Evolutionary conservation across 2,329 filamentous ascomycete species (phyloP).

Genomic region (Capronia coronata): DNA sequence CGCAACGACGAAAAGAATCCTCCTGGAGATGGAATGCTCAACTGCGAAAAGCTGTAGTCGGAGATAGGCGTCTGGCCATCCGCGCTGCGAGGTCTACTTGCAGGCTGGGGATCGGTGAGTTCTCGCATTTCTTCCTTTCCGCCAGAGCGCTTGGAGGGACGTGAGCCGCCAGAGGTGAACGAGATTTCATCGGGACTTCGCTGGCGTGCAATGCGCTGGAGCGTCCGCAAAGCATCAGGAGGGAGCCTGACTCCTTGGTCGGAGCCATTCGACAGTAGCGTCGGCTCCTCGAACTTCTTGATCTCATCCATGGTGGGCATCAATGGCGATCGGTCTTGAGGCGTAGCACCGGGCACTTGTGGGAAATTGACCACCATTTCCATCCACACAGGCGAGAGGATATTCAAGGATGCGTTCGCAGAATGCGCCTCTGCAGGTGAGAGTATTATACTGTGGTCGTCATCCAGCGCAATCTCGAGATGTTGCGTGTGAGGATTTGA

Average conservation of each 20-base stretch:
- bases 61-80: slow-evolving; percentile 47
- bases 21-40: slow-evolving; percentile 85
- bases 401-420: slow-evolving; percentile 9
- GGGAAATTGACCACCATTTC: slow-evolving; percentile 39
- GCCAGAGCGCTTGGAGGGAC: slow-evolving; percentile 29
- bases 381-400: slow-evolving; percentile 51
- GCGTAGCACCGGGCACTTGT: slow-evolving; percentile 32
- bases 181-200: slow-evolving; percentile 38
- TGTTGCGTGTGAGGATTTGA: slow-evolving; percentile 8
- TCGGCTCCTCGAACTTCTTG: slow-evolving; percentile 14
- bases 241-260: slow-evolving; percentile 63
- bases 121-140: slow-evolving; percentile 60
- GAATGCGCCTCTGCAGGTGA: slow-evolving; percentile 26
- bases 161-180: slow-evolving; percentile 31
- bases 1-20: slow-evolving; percentile 86
- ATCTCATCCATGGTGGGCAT: slow-evolving; percentile 21
- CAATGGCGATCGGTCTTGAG: slow-evolving; percentile 26
- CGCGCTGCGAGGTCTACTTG: slow-evolving; percentile 38
- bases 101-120: slow-evolving; percentile 42
- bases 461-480: slow-evolving; percentile 34
- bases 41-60: slow-evolving; percentile 65
- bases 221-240: slow-evolving; percentile 69
- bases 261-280: slow-evolving; percentile 23
- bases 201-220: slow-evolving; percentile 64
- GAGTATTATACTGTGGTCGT: slow-evolving; percentile 30